Evolutionary conservation across 345 rosid species (phyloP).

Genomic region (Populus nigra): DNA sequence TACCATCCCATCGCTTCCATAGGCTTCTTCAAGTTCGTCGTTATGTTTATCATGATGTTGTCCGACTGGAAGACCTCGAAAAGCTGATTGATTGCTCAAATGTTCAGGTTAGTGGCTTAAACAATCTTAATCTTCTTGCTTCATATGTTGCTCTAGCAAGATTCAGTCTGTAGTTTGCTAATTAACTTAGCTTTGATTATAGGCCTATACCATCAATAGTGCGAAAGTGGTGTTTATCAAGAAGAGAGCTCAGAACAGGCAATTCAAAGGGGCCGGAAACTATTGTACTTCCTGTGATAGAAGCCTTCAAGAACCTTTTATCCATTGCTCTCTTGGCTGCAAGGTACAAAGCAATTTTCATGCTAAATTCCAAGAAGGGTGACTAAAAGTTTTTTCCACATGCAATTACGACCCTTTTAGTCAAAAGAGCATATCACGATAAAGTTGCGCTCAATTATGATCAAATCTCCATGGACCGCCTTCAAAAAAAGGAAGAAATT

Average conservation of each 20-base stretch:
- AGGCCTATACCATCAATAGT: slow-evolving; percentile 91
- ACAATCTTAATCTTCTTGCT: neutral
- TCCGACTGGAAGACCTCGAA: slow-evolving; percentile 84
- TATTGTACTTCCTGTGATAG: slow-evolving; percentile 92
- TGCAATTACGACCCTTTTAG: neutral
- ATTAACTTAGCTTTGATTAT: neutral
- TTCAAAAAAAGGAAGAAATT: neutral
- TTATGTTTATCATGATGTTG: slow-evolving; percentile 94
- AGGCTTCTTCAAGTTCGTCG: slow-evolving; percentile 94
- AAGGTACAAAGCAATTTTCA: slow-evolving; percentile 53
- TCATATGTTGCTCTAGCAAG: neutral
- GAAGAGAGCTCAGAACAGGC: slow-evolving; percentile 92
- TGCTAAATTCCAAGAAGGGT: neutral
- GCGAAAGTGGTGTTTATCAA: slow-evolving; percentile 95
- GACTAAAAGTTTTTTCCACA: neutral
- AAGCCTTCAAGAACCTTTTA: slow-evolving; percentile 88
- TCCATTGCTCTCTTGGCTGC: slow-evolving; percentile 92
- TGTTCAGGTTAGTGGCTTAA: slow-evolving; percentile 58
- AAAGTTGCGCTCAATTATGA: neutral
- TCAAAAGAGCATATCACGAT: neutral
- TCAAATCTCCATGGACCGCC: neutral
- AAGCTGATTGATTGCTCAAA: slow-evolving; percentile 90
- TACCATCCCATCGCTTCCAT: slow-evolving; percentile 80
- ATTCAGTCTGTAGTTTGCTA: slow-evolving; percentile 2
- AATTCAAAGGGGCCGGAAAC: slow-evolving; percentile 87